Evolutionary conservation across 148 eudicot species (phyloP).

Genomic region (Camellia granthamiana): DNA sequence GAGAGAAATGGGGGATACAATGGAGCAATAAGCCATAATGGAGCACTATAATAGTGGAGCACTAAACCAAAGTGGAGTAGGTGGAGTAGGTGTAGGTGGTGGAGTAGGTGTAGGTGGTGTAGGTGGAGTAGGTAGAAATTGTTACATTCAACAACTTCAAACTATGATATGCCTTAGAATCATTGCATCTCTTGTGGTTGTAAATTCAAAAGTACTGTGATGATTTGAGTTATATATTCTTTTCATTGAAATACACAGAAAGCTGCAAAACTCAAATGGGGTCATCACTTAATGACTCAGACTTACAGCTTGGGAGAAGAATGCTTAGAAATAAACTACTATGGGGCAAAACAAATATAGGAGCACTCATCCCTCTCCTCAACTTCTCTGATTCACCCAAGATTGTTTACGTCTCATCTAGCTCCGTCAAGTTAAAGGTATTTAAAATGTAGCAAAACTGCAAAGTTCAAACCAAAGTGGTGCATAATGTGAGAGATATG

Average conservation of each 20-base stretch:
- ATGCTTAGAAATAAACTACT: constrained; percentile 38
- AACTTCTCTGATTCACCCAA: constrained; percentile 37
- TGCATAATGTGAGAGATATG: too few relatives aligned
- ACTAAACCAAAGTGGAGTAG: too few relatives aligned
- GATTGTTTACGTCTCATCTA: constrained; percentile 47
- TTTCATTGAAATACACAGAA: neutral
- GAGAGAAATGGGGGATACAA: too few relatives aligned
- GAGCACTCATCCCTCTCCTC: constrained; percentile 40
- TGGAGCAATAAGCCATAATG: too few relatives aligned
- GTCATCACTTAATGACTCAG: neutral
- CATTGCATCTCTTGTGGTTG: too few relatives aligned
- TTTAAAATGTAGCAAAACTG: neutral
- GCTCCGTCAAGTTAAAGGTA: constrained; percentile 31
- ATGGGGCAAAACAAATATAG: constrained; percentile 29
- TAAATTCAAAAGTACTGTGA: neutral
- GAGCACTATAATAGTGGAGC: too few relatives aligned
- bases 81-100: too few relatives aligned
- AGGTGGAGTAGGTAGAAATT: too few relatives aligned
- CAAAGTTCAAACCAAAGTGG: too few relatives aligned
- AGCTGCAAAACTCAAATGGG: constrained; percentile 4
- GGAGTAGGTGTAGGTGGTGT: too few relatives aligned
- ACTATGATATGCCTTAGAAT: too few relatives aligned
- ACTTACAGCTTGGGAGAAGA: constrained; percentile 22
- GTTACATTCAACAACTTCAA: too few relatives aligned
- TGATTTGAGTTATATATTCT: neutral